These are phyloP conservation scores for Calocera viscosa DNA, from an alignment of 768 basidiomycete species.

Conservation along the genomic window DNA sequence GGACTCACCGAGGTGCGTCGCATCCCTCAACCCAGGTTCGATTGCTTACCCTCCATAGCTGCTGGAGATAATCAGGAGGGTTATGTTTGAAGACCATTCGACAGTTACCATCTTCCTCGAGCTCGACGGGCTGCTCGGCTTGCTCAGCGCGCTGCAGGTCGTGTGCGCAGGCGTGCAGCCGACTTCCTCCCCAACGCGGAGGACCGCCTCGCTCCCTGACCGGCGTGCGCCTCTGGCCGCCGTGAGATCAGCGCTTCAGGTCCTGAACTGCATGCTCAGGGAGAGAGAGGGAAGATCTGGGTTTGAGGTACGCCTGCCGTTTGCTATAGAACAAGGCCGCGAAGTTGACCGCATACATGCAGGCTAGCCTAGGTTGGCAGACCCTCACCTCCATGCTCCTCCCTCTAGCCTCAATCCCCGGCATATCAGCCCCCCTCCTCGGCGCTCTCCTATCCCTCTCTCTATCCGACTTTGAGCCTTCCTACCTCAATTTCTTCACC, in stretches of 20 bases:
- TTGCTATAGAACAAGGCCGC: no score
- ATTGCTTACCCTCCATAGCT: constrained; percentile 9
- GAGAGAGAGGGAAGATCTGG: constrained; percentile 9
- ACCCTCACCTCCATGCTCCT: constrained; percentile 49
- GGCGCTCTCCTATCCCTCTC: constrained; percentile 60
- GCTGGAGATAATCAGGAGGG: constrained; percentile 46
- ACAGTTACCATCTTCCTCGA: constrained; percentile 71
- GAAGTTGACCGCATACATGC: no score
- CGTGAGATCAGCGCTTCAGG: neutral
- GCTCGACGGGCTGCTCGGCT: constrained; percentile 63
- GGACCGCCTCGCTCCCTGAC: constrained; percentile 20
- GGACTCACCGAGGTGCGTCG: constrained; percentile 42
- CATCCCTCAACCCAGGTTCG: constrained; percentile 36
- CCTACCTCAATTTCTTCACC: constrained; percentile 15
- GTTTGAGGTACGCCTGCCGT: neutral
- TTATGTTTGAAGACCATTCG: constrained; percentile 49
- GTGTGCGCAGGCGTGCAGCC: constrained; percentile 31
- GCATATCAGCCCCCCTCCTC: constrained; percentile 42
- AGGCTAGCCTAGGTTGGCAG: constrained; percentile 50
- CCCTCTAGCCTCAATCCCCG: constrained; percentile 37
- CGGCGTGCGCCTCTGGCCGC: constrained; percentile 30
- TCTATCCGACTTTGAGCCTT: constrained; percentile 48
- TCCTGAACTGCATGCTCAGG: neutral
- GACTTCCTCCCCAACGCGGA: constrained; percentile 28
- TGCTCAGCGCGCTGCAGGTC: constrained; percentile 48